These are phyloP conservation scores for Lactuca saligna DNA, from an alignment of 129 eudicot genomes.

Conservation along the genomic window DNA sequence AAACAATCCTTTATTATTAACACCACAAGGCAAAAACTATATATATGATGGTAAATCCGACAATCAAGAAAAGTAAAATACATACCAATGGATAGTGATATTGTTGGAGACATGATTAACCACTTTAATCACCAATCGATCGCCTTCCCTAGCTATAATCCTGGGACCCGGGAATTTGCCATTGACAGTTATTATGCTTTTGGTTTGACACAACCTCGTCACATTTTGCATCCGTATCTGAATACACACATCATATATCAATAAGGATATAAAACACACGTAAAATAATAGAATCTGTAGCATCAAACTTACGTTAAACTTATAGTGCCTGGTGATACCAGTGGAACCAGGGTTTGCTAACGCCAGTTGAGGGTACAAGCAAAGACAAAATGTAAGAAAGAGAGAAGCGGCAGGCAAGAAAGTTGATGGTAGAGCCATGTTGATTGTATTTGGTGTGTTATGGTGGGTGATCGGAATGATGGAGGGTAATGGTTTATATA, in stretches of 20 bases:
- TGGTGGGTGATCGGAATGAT: conserved; percentile 7
- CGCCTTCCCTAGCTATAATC: conserved; percentile 54
- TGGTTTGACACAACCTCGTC: conserved; percentile 57
- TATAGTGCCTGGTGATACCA: conserved; percentile 43
- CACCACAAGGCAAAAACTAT: not conserved
- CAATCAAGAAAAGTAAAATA: not conserved
- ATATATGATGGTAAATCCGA: not conserved
- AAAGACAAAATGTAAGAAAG: conserved; percentile 19
- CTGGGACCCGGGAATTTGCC: conserved; percentile 59
- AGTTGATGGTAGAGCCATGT: conserved; percentile 23
- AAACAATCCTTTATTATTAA: too few relatives aligned
- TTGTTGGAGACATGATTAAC: conserved; percentile 14
- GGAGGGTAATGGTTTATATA: conserved; percentile 25
- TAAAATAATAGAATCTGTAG: too few relatives aligned
- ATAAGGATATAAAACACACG: not conserved
- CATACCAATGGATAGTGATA: conserved; percentile 52
- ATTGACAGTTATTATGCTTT: conserved; percentile 51
- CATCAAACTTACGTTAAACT: conserved; percentile 42
- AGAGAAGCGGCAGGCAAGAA: conserved; percentile 2
- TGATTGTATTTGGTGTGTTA: not conserved
- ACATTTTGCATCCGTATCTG: conserved; percentile 50
- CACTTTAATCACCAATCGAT: conserved; percentile 42
- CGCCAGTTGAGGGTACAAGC: conserved; percentile 17
- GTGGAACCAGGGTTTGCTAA: conserved; percentile 19
- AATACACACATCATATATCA: not conserved